A percentile compares a stretch with the other conserved stretches of the same genome.
Evolutionary conservation across 148 eudicot species (phyloP).

Genomic region (Silene latifolia): DNA sequence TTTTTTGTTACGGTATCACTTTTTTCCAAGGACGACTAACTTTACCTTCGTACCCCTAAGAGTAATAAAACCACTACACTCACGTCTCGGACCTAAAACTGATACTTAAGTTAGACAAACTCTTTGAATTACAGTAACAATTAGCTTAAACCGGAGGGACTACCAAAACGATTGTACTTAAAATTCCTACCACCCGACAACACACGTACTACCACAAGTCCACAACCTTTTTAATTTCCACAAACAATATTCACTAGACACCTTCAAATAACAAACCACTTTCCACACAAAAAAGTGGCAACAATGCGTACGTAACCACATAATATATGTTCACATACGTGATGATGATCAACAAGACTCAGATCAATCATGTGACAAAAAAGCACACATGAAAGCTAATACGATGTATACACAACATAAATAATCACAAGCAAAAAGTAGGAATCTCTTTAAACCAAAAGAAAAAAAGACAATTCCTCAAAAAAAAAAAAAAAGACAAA

Average conservation of each 20-base stretch:
- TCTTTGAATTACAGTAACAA: too few relatives aligned
- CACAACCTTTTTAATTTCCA: too few relatives aligned
- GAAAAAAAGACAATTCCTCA: background rate
- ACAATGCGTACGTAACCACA: background rate
- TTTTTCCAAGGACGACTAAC: too few relatives aligned
- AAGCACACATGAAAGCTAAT: slow-evolving; percentile 4
- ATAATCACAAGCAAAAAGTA: background rate
- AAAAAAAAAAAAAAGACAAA: background rate
- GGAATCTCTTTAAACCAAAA: background rate
- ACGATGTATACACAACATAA: background rate
- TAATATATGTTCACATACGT: background rate
- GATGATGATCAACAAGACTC: background rate
- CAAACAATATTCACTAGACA: background rate
- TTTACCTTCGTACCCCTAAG: too few relatives aligned
- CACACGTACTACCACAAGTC: too few relatives aligned
- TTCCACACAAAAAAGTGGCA: background rate
- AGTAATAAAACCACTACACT: too few relatives aligned
- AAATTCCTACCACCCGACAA: too few relatives aligned
- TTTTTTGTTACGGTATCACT: too few relatives aligned
- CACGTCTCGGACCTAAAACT: too few relatives aligned
- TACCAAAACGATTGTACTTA: too few relatives aligned
- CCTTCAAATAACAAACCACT: background rate
- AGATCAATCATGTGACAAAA: slow-evolving; percentile 10
- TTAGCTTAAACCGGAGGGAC: too few relatives aligned
- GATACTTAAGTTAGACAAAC: too few relatives aligned